phyloP scores from a whole-genome alignment of 2,329 filamentous ascomycete genomes.

The Trichocomaceae sp. region DNA sequence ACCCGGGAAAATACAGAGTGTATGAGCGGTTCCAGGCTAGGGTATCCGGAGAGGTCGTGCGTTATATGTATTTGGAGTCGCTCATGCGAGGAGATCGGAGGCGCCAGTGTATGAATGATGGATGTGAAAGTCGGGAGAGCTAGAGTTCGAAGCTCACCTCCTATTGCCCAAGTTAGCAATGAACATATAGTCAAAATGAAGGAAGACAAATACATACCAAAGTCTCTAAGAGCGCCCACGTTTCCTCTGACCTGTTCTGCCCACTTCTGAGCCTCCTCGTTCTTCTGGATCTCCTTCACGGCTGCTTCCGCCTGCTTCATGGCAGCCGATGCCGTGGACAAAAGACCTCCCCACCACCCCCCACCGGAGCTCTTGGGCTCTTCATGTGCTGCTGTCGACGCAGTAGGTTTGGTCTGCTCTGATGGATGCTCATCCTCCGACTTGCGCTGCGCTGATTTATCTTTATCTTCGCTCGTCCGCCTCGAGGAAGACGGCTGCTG shows the following conservation, averaged over 20 bases:
- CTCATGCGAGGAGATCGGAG: conserved; percentile 94
- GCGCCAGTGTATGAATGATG: conserved; percentile 88
- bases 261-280: conserved; percentile 95
- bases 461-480: conserved; percentile 63
- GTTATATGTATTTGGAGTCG: conserved; percentile 95
- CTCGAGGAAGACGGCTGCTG: conserved; percentile 41
- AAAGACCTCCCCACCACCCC: conserved; percentile 82
- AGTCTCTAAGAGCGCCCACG: conserved; percentile 66
- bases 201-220: conserved; percentile 48
- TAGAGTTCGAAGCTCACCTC: conserved; percentile 76
- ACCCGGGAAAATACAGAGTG: conserved; percentile 88
- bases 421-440: conserved; percentile 56
- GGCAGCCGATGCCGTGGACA: conserved; percentile 64
- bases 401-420: conserved; percentile 13
- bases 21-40: conserved; percentile 85
- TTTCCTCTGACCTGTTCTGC: conserved; percentile 89
- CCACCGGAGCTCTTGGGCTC: conserved; percentile 46
- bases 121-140: conserved; percentile 92
- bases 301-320: conserved; percentile 89
- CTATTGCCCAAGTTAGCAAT: conserved; percentile 41
- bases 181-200: not conserved
- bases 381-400: conserved; percentile 37
- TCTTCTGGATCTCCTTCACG: conserved; percentile 91
- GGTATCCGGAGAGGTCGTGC: conserved; percentile 91
- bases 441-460: conserved; percentile 57